These are phyloP conservation scores for Alliaria petiolata DNA, from an alignment of 345 rosid genomes.

Conservation along the genomic window DNA sequence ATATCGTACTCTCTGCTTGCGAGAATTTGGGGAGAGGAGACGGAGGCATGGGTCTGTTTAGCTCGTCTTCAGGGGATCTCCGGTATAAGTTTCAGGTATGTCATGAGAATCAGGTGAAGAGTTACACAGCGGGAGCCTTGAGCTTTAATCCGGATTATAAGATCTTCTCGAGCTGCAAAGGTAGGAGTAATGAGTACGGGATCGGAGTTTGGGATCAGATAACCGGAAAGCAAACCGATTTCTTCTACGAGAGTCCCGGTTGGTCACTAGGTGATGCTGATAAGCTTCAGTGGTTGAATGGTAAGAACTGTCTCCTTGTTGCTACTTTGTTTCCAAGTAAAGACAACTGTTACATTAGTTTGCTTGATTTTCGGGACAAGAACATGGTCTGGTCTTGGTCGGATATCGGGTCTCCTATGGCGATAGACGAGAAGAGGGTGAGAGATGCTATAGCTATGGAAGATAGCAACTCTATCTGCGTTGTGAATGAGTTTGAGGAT, in stretches of 20 bases:
- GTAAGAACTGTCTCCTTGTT: slow-evolving; percentile 72
- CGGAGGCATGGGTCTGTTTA: slow-evolving; percentile 95
- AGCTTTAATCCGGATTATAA: slow-evolving; percentile 55
- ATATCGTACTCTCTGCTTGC: slow-evolving; percentile 64
- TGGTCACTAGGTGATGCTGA: slow-evolving; percentile 98
- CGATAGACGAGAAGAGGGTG: slow-evolving; percentile 77
- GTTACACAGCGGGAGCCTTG: slow-evolving; percentile 88
- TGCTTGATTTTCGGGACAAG: slow-evolving; percentile 83
- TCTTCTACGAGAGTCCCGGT: slow-evolving; percentile 75
- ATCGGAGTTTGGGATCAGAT: slow-evolving; percentile 97
- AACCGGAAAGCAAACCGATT: slow-evolving; percentile 78
- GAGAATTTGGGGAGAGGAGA: slow-evolving; percentile 81
- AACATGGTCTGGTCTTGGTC: slow-evolving; percentile 98
- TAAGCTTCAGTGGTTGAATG: slow-evolving; percentile 77
- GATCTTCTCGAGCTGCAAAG: slow-evolving; percentile 81
- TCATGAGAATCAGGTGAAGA: slow-evolving; percentile 72
- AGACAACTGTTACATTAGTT: slow-evolving; percentile 89
- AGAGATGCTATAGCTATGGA: slow-evolving; percentile 96
- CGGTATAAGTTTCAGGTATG: slow-evolving; percentile 66
- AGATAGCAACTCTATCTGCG: slow-evolving; percentile 71
- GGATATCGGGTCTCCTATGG: slow-evolving; percentile 55
- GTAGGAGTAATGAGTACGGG: slow-evolving; percentile 92
- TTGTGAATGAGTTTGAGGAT: slow-evolving; percentile 93
- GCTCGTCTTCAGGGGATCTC: slow-evolving; percentile 64
- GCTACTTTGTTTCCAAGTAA: slow-evolving; percentile 95